These are phyloP conservation scores for Rubia yunnanensis DNA, from an alignment of 257 asterid species.

Conservation along the genomic window DNA sequence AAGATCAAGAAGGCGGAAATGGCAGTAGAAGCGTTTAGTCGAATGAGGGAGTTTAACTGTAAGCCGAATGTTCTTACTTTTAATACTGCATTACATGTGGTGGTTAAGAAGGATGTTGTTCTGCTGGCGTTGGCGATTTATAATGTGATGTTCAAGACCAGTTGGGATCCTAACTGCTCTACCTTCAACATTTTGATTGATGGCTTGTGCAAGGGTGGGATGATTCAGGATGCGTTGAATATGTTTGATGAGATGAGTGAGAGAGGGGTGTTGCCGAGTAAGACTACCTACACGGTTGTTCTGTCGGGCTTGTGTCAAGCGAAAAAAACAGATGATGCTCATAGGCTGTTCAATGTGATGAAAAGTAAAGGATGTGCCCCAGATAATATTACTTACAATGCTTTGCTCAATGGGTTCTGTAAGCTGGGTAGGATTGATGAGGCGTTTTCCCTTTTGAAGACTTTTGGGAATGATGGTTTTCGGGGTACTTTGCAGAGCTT, in stretches of 20 bases:
- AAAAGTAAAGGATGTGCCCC: slow-evolving; percentile 48
- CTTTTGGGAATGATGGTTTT: slow-evolving; percentile 46
- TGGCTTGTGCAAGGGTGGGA: slow-evolving; percentile 68
- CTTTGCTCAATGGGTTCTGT: slow-evolving; percentile 77
- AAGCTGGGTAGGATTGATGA: slow-evolving; percentile 58
- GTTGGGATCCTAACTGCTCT: slow-evolving; percentile 29
- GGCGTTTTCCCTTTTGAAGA: slow-evolving; percentile 36
- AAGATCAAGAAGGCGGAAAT: slow-evolving; percentile 49
- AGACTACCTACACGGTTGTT: slow-evolving; percentile 49
- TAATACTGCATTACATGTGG: slow-evolving; percentile 50
- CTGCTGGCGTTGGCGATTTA: slow-evolving; percentile 65
- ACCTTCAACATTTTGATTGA: slow-evolving; percentile 61
- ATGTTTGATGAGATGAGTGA: slow-evolving; percentile 70
- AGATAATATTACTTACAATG: slow-evolving; percentile 44
- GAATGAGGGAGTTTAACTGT: slow-evolving; percentile 67
- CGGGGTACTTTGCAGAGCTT: slow-evolving; percentile 38
- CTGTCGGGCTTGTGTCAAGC: slow-evolving; percentile 69
- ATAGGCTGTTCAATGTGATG: slow-evolving; percentile 47
- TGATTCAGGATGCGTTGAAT: slow-evolving; percentile 42
- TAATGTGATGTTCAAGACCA: slow-evolving; percentile 61
- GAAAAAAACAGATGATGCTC: slow-evolving; percentile 49
- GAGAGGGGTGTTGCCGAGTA: slow-evolving; percentile 48
- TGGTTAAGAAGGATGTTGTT: slow-evolving; percentile 45
- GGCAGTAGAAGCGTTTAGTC: slow-evolving; percentile 69
- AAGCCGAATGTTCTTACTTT: slow-evolving; percentile 48